Conservation (phyloP, 179 eudicot genomes). For the Beta corolliflora region DNA sequence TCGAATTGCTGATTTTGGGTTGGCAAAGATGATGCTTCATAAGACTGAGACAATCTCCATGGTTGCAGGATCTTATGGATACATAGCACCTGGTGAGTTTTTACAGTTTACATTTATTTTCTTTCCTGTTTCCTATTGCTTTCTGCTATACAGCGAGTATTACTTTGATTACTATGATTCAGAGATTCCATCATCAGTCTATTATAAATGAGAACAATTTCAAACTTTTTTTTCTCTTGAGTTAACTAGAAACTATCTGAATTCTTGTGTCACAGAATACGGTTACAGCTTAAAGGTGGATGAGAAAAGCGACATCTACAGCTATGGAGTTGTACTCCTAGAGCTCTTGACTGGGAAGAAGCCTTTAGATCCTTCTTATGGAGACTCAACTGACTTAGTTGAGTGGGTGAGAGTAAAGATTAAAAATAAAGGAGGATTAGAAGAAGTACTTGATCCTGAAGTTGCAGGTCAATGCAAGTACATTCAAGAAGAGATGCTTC, state of each 20-base stretch:
- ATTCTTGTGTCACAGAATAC: slow-evolving; percentile 29
- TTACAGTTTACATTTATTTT: background rate
- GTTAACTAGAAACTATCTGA: slow-evolving; percentile 5
- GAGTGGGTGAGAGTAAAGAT: slow-evolving; percentile 66
- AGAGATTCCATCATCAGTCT: no score
- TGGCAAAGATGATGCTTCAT: slow-evolving; percentile 72
- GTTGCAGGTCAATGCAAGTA: slow-evolving; percentile 62
- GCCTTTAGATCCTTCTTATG: slow-evolving; percentile 73
- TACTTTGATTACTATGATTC: background rate
- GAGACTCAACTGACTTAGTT: slow-evolving; percentile 65
- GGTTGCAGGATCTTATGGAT: slow-evolving; percentile 94
- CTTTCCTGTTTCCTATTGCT: background rate
- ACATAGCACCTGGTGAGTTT: slow-evolving; percentile 87
- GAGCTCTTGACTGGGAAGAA: slow-evolving; percentile 81
- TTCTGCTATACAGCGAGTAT: background rate
- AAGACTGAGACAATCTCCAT: slow-evolving; percentile 82
- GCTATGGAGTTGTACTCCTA: slow-evolving; percentile 83
- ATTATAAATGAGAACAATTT: background rate
- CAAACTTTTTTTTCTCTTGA: background rate
- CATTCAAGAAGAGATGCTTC: slow-evolving; percentile 79
- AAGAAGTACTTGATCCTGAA: slow-evolving; percentile 51
- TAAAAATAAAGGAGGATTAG: slow-evolving; percentile 32
- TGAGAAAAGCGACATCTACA: slow-evolving; percentile 88
- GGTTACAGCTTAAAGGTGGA: slow-evolving; percentile 67
- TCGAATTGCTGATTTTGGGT: slow-evolving; percentile 84